Evolutionary conservation across 75 land plant species (phyloP).

Genomic region (Pseudotsuga menziesii): DNA sequence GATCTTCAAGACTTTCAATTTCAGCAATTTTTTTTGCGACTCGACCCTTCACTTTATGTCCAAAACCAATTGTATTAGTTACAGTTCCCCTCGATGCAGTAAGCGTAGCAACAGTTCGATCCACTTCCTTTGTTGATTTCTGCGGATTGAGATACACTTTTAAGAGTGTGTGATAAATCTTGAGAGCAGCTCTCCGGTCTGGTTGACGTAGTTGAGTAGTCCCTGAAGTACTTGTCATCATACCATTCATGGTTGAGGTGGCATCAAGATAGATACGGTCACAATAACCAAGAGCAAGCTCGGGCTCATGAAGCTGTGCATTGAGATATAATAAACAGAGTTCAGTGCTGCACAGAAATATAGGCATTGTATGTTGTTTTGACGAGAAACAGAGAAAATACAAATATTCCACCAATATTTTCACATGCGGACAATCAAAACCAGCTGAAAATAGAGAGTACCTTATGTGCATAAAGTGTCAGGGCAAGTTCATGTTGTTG

Average conservation of each 20-base stretch:
- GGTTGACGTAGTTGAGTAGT: conserved; percentile 17
- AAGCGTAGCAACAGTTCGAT: conserved; percentile 44
- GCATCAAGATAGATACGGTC: conserved; percentile 65
- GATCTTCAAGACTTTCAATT: conserved; percentile 72
- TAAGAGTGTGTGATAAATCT: conserved; percentile 76
- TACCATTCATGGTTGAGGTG: neutral
- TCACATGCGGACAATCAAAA: neutral
- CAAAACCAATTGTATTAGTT: conserved; percentile 25
- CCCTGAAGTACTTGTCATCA: neutral
- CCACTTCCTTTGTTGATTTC: conserved; percentile 55
- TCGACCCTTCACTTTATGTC: conserved; percentile 35
- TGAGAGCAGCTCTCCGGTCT: conserved; percentile 33
- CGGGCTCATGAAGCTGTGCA: conserved; percentile 75
- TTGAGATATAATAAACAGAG: neutral
- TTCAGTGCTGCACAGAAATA: neutral
- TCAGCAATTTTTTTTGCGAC: conserved; percentile 61
- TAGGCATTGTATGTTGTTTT: neutral
- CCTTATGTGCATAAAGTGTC: conserved; percentile 94
- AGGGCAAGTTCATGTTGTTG: conserved; percentile 92
- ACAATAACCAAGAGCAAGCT: conserved; percentile 82
- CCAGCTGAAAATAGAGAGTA: conserved; percentile 10
- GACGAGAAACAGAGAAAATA: neutral
- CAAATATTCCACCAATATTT: neutral
- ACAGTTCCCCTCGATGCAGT: conserved; percentile 18
- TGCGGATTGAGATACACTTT: conserved; percentile 83